Evolutionary conservation across 345 rosid genomes (phyloP), one percentile per base, ranked within the genome.

Genomic region (Durio zibethinus): DNA sequence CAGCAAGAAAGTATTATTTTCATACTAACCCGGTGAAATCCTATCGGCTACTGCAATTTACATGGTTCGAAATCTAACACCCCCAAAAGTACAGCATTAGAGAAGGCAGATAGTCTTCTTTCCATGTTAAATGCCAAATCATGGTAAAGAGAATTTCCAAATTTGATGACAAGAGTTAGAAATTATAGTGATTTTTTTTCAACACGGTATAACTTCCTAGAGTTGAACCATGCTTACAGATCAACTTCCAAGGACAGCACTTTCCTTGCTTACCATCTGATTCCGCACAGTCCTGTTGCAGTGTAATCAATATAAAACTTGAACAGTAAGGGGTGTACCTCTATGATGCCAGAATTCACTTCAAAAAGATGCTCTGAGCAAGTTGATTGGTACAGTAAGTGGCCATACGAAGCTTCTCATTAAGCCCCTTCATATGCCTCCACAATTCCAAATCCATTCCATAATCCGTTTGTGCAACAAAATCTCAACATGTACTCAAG

Each of bases 301-400:
- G 18, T 20, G 4, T 11, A 23, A 10, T 11, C 15, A 57, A 11
- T 25, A 25, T 57, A 14, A 10, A 27, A 35, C 43, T 63, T 63
- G 15, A 36, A 63, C 18, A 25, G 40, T 36, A 35, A 18, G 10
- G 3, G 15, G 47, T 3, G 27, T 7, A 47, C 20, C 35, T 23
- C 27, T 45, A 27, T 47, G 21, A 71, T 47, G 27, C 61, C 79
- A 71, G 14, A 71, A 31, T 10, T 64, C 76, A 16, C 38, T 66
- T 36, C 52, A 57, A 57, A 35, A 21, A 40, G 20, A 48, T 35
- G 14, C 36, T 72, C 43, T 18, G 21, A 56, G 62, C 54, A 63
- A 45, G 54, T 53, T 64, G 35, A 27, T n/a, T 35, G 10, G 36
- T 21, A 48, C 18, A 50, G 59, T 23, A 48, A n/a, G 23, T 16